Percentiles rank a stretch among this genome's conserved stretches.
Conservation (phyloP, 768 basidiomycete species). For the Flagelloscypha sp. region DNA sequence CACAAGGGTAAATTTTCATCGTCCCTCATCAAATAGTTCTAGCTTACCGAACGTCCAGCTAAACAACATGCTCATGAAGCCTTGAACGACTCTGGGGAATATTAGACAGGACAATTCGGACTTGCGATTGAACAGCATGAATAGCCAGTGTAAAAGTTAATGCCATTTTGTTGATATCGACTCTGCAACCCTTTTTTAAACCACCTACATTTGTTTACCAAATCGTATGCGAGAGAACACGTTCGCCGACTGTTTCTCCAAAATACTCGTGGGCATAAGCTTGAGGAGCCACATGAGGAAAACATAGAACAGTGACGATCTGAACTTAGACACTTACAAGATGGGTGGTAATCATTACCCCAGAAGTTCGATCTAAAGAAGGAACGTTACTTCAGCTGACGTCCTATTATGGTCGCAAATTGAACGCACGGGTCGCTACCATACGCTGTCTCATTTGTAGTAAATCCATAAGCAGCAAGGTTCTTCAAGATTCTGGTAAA, state of each 20-base stretch:
- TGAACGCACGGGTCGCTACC: constrained; percentile 32
- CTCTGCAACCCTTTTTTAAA: no score
- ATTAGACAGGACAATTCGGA: no score
- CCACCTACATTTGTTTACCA: no score
- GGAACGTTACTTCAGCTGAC: neutral
- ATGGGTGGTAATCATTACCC: constrained; percentile 49
- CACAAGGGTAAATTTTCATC: constrained; percentile 21
- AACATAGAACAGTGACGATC: neutral
- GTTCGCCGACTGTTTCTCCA: constrained; percentile 21
- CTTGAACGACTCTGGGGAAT: no score
- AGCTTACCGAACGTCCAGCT: no score
- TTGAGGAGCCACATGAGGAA: constrained; percentile 2
- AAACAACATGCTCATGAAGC: no score
- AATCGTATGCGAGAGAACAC: no score
- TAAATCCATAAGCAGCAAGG: constrained; percentile 45
- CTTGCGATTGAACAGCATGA: no score
- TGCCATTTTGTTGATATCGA: no score
- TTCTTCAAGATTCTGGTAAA: constrained; percentile 42
- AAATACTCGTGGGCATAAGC: constrained; percentile 29
- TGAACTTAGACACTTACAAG: constrained; percentile 29
- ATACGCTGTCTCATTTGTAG: constrained; percentile 41
- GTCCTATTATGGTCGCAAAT: neutral
- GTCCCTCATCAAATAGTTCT: no score
- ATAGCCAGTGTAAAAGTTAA: no score
- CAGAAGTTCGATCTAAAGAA: no score